Base-by-base conservation (phyloP, 23 red algal genomes). In the Gracilaria caudata region DNA sequence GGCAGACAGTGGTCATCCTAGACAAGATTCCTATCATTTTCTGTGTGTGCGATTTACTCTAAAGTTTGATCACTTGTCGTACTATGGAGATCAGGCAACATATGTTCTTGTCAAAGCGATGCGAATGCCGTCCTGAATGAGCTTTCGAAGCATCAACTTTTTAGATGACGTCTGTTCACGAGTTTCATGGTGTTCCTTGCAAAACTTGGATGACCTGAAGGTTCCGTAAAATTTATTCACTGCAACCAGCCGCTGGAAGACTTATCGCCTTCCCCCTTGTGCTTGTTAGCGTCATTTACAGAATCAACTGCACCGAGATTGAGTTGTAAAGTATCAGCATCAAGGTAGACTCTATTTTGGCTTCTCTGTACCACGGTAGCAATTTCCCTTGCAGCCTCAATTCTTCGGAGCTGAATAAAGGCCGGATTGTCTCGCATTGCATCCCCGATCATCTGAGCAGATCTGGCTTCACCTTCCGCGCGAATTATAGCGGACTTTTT, bases 361-460 rank as follows among this genome's bases (percentile, higher is more conserved):
- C 77, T 85, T 35, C 86, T 72, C 57, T 83, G 79, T 17, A 99
- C 80, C 7, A 93, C 95, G 34, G 77, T 73, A 12, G 97, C 93
- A 61, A 99, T 99, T 25, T 99, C 97, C 54, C 90, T 45, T 3
- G 97, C 97, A 9, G 97, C 97, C 78, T 99, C 97, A 74, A 99
- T 99, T 40, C 93, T 75, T 6, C 97, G 71, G 47, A 99, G 85
- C 66, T 93, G 93, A 49, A 99, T 96, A 40, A 99, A 88, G 73
- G 93, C 97, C 36, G 83, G 72, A 74, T 92, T 92, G 35, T 94
- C 87, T 20, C 70, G 74, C 82, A 99, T 90, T 14, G 97, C 93
- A 34, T 90, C 76, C 19, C 88, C 85, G 47, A 99, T 93, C 89
- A 99, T 89, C 37, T 86, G 75, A 0, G 97, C 97, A 0, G 97